Conservation (phyloP, 176 grass and related monocot genomes). For the barley (Hordeum vulgare) region DNA sequence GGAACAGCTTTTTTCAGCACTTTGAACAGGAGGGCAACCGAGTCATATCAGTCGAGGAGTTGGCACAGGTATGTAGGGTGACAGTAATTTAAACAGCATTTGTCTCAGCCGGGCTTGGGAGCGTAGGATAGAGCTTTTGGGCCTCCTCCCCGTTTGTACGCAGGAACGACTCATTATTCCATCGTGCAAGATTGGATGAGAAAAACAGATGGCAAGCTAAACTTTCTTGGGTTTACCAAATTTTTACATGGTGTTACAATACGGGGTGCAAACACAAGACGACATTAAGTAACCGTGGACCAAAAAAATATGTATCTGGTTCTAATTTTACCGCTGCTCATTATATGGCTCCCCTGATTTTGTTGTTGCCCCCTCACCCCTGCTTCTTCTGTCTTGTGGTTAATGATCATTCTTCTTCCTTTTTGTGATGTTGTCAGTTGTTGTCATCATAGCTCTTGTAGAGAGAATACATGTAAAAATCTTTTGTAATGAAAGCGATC, state of each 20-base stretch:
- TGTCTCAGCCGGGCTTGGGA: background rate
- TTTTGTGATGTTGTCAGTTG: slow-evolving; percentile 28
- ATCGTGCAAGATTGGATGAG: slow-evolving; percentile 96
- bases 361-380: slow-evolving; percentile 21
- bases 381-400: slow-evolving; percentile 14
- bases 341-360: slow-evolving; percentile 42
- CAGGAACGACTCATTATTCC: slow-evolving; percentile 80
- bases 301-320: slow-evolving; percentile 47
- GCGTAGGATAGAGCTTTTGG: background rate
- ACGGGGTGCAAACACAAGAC: slow-evolving; percentile 81
- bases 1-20: no score
- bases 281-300: slow-evolving; percentile 48
- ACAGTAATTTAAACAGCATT: background rate
- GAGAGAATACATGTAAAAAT: slow-evolving; percentile 85
- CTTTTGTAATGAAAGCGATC: slow-evolving; percentile 42
- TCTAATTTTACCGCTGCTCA: slow-evolving; percentile 55
- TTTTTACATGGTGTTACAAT: slow-evolving; percentile 97
- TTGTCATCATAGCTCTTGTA: slow-evolving; percentile 66
- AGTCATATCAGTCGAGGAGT: no score
- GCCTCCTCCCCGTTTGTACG: background rate
- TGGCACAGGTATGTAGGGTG: no score
- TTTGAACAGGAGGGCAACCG: no score
- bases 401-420: slow-evolving; percentile 43
- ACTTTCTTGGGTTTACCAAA: slow-evolving; percentile 95
- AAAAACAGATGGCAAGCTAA: slow-evolving; percentile 89